Percentiles rank a stretch among this genome's conserved stretches.
Conservation (phyloP, 2,329 filamentous ascomycete species). For the Fusarium penzigii region DNA sequence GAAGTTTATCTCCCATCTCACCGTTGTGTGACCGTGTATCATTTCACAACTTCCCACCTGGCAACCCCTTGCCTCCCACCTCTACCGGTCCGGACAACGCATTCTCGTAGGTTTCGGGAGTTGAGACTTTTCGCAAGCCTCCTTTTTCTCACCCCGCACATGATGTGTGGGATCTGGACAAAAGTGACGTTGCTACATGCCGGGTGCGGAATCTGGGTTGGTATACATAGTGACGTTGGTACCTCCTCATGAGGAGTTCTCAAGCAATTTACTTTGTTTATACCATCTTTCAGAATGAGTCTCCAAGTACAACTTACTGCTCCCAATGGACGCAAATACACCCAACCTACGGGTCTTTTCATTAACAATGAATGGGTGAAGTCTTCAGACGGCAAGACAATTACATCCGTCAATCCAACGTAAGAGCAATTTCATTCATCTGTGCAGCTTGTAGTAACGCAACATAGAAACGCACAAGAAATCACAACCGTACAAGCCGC, state of each 20-base stretch:
- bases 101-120: not conserved
- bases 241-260: not conserved
- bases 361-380: slow-evolving; percentile 76
- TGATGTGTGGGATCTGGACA: not conserved
- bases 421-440: slow-evolving; percentile 31
- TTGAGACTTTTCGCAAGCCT: not conserved
- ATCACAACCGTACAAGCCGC: slow-evolving; percentile 37
- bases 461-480: slow-evolving; percentile 31
- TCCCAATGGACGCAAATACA: slow-evolving; percentile 66
- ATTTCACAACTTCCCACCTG: slow-evolving; percentile 2
- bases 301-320: slow-evolving; percentile 33
- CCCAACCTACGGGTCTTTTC: slow-evolving; percentile 69
- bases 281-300: slow-evolving; percentile 14
- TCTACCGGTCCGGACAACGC: not conserved
- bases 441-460: not conserved
- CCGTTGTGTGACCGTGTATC: slow-evolving; percentile 4
- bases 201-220: not conserved
- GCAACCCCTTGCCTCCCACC: not conserved
- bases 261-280: not conserved
- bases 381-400: slow-evolving; percentile 55
- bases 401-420: slow-evolving; percentile 61
- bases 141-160: not conserved
- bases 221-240: not conserved
- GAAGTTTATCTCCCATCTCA: not conserved
- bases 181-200: not conserved